Conservation (phyloP, 352 stramenopile species). For the Phytophthora meadii region DNA sequence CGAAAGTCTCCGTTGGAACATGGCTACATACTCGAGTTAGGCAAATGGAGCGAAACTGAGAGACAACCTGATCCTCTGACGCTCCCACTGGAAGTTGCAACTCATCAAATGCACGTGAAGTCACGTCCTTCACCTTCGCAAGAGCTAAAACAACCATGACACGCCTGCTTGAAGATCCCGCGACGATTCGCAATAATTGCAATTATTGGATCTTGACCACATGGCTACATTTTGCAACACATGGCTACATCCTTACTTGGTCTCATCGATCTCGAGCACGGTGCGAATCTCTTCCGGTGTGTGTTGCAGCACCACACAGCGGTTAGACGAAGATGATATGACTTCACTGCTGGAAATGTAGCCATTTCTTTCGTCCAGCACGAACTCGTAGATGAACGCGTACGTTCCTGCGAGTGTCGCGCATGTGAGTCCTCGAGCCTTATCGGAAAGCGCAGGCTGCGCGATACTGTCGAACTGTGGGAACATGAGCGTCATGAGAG, state of each 20-base stretch:
- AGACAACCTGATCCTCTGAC: slow-evolving; percentile 53
- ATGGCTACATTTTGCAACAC: slow-evolving; percentile 15
- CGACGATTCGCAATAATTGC: neutral
- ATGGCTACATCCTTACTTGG: slow-evolving; percentile 18
- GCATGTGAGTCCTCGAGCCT: slow-evolving; percentile 44
- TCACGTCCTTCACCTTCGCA: slow-evolving; percentile 43
- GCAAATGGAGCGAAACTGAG: slow-evolving; percentile 57
- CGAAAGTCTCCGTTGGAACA: slow-evolving; percentile 12
- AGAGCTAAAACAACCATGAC: slow-evolving; percentile 25
- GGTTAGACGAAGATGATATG: slow-evolving; percentile 19
- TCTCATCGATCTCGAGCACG: slow-evolving; percentile 67
- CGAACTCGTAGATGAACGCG: slow-evolving; percentile 64
- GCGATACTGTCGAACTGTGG: slow-evolving; percentile 61
- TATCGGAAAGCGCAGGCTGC: slow-evolving; percentile 56
- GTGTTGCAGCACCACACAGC: slow-evolving; percentile 54
- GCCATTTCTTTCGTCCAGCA: slow-evolving; percentile 51
- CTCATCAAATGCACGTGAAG: slow-evolving; percentile 58
- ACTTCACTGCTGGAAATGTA: slow-evolving; percentile 40
- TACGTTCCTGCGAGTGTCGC: slow-evolving; percentile 55
- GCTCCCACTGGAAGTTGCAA: slow-evolving; percentile 60
- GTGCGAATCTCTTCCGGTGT: slow-evolving; percentile 69
- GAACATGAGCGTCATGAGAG: slow-evolving; percentile 57
- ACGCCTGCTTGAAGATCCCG: neutral
- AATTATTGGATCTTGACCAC: too few relatives aligned
- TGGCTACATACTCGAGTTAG: slow-evolving; percentile 46